phyloP scores from a whole-genome alignment of 345 rosid species.

The Eucalyptus pumila region DNA sequence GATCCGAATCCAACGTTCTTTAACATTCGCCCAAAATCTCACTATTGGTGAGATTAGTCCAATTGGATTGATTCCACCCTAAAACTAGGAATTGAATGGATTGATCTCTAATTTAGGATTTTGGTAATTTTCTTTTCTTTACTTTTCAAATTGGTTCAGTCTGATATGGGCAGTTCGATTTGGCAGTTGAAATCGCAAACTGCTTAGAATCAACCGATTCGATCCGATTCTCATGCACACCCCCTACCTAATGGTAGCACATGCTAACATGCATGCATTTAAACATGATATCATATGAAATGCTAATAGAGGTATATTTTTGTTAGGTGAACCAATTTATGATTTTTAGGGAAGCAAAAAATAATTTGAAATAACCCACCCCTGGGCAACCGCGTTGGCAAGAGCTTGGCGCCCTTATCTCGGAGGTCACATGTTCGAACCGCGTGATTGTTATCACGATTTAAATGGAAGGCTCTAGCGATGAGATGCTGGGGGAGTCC shows the following conservation, averaged over 20 bases:
- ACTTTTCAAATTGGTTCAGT: background rate
- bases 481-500: too few relatives aligned
- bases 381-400: too few relatives aligned
- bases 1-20: rapidly evolving
- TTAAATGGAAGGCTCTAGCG: too few relatives aligned
- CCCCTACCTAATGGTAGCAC: rapidly evolving
- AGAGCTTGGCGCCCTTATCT: too few relatives aligned
- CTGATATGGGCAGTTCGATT: rapidly evolving
- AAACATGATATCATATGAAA: background rate
- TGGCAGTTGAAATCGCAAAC: rapidly evolving
- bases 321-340: background rate
- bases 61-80: too few relatives aligned
- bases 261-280: background rate
- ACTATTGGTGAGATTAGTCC: too few relatives aligned
- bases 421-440: too few relatives aligned
- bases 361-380: background rate
- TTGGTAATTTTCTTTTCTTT: too few relatives aligned
- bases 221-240: background rate
- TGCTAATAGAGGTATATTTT: background rate
- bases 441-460: too few relatives aligned
- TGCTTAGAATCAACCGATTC: rapidly evolving
- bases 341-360: background rate
- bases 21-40: background rate
- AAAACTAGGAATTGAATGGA: background rate
- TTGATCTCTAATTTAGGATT: background rate